Evolutionary conservation across 2,329 filamentous ascomycete species (phyloP).

Genomic region (Thelonectria discophora): DNA sequence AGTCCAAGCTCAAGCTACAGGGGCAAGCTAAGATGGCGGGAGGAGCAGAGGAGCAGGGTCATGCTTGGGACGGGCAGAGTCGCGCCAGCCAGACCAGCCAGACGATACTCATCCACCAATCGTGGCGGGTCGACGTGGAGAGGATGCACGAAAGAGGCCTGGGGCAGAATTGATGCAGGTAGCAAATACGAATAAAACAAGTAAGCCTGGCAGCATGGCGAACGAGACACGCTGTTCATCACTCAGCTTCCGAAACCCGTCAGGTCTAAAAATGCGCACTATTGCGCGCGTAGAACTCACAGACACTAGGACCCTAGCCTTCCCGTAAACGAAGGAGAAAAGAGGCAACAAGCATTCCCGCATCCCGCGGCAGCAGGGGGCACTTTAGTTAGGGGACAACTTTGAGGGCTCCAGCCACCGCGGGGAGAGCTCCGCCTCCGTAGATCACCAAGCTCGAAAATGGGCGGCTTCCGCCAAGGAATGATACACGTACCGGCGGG

Average conservation of each 20-base stretch:
- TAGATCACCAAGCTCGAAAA: too few species aligned
- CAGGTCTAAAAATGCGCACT: too few species aligned
- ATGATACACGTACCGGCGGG: too few species aligned
- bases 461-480: too few species aligned
- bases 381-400: too few species aligned
- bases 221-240: too few species aligned
- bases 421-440: too few species aligned
- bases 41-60: conserved; percentile 14
- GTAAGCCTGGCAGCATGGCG: not conserved
- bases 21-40: not conserved
- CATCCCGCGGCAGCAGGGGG: not conserved
- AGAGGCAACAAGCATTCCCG: not conserved
- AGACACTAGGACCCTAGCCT: not conserved
- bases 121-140: conserved; percentile 43
- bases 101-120: conserved; percentile 43
- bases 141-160: conserved; percentile 20
- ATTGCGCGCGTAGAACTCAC: not conserved
- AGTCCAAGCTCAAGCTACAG: conserved; percentile 11
- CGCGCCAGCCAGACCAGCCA: conserved; percentile 41
- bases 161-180: not conserved
- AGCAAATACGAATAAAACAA: not conserved
- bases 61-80: conserved; percentile 35
- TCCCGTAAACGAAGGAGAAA: not conserved
- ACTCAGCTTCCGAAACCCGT: too few species aligned
- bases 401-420: too few species aligned